Evolutionary conservation across 2,329 filamentous ascomycete genomes (phyloP), one percentile per base, ranked within the genome.

Genomic region (Colletotrichum aenigma): DNA sequence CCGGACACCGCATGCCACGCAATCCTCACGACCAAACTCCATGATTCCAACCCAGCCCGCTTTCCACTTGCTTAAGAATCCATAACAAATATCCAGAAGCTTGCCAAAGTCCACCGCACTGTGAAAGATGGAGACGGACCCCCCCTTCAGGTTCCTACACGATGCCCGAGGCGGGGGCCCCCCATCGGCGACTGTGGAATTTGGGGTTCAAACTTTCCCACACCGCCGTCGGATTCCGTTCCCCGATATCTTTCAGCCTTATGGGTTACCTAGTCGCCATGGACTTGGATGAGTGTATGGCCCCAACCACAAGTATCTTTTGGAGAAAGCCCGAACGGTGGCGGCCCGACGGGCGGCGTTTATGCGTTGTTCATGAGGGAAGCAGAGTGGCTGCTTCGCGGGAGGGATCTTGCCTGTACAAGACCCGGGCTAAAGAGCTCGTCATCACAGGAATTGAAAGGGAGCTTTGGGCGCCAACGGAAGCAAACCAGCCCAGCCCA

Each of bases 341-440:
- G 43, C 43, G 43, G 43, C 43, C 43, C 43, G 43, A 48, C n/a
- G 43, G n/a, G 43, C 43, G 43, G n/a, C n/a, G 43, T 48, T 48
- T 21, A 48, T 48, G 43, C 43, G 43, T 21, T 21, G 43, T 7
- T 13, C 6, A 48, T 13, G n/a, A 48, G 2, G 18, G 8, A 38
- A 18, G 15, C 36, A 7, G 34, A 6, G 34, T 36, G 34, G 13
- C 7, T 36, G 34, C 43, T 0, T 48, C 2, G 10, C 43, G 43
- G 43, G 43, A 48, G 43, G 43, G 43, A 21, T 48, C 43, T 48
- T 48, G 43, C 43, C 43, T 48, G 43, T 48, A 21, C 10, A 4
- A 13, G 6, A 7, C n/a, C 43, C 4, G n/a, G 21, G n/a, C 18
- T 48, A 48, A 21, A 48, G 18, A 48, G 43, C 43, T 21, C 43